Evolutionary conservation across 139 green algal species (phyloP).

Genomic region (Mesotaenium endlicherianum): DNA sequence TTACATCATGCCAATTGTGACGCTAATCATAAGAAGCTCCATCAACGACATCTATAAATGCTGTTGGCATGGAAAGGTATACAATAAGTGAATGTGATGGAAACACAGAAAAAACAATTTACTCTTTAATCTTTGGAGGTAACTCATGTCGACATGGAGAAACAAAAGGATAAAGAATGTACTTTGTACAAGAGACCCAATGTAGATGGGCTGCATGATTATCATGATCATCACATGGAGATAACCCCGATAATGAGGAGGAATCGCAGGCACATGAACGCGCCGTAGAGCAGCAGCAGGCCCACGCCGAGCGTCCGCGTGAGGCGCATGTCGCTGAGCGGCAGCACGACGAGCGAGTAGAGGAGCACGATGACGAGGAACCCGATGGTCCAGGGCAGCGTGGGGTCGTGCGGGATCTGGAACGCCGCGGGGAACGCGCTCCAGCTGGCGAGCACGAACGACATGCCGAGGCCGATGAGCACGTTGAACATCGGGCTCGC

Average conservation of each 20-base stretch:
- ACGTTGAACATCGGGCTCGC: slow-evolving; percentile 63
- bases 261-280: slow-evolving; percentile 30
- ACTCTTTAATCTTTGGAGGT: too few relatives aligned
- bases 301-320: slow-evolving; percentile 7
- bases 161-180: too few relatives aligned
- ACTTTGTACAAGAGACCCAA: too few relatives aligned
- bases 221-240: too few relatives aligned
- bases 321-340: slow-evolving; percentile 7
- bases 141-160: too few relatives aligned
- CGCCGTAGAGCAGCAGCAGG: slow-evolving; percentile 31
- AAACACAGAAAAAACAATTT: not conserved
- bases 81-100: not conserved
- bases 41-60: not conserved
- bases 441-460: slow-evolving; percentile 26
- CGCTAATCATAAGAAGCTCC: not conserved
- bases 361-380: slow-evolving; percentile 34
- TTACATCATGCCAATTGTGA: not conserved
- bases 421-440: slow-evolving; percentile 3
- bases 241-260: slow-evolving; percentile 21
- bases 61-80: not conserved
- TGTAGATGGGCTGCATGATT: too few relatives aligned
- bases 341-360: slow-evolving; percentile 5
- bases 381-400: slow-evolving; percentile 26
- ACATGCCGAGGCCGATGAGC: slow-evolving; percentile 55
- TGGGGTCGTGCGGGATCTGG: slow-evolving; percentile 17